Evolutionary conservation across 2,329 filamentous ascomycete genomes (phyloP), one percentile per base, ranked within the genome.

Genomic region (Colletotrichum sp.): DNA sequence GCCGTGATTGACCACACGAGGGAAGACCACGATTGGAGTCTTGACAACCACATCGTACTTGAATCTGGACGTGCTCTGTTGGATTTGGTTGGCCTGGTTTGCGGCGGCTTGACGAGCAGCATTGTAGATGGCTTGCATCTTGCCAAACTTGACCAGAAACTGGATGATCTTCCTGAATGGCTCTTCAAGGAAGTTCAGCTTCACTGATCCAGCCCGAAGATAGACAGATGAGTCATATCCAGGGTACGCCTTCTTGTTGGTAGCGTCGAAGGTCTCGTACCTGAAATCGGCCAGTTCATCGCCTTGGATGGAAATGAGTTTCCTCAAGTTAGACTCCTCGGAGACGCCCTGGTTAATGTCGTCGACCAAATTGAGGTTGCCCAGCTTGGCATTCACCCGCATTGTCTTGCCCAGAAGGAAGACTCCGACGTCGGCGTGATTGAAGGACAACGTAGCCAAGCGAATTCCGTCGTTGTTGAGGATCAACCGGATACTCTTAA

Each of bases 61-160:
- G 87, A 99, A 95, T 78, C 95, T 95, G 81, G 93, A 95, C 1
- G 95, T 95, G 81, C 93, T 96, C 81, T 99, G 94, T 81, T 99
- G 97, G 8, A 99, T 92, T 81, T 98, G 96, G 75, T 92, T 98
- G 12, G 97, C 98, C 84, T 98, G 96, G 77, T 95, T 96, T 52
- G 97, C 95, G 4, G 98, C 97, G 52, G 96, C 98, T 85, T 98
- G 95, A 39, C 98, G 92, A 15, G 98, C 97, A 57, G 97, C 96
- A 82, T 99, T 99, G 88, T 98, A 99, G 69, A 99, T 94, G 26
- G 97, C 96, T 85, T 99, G 97, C 97, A 99, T 99, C 86, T 98
- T 98, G 76, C 98, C 97, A 83, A 99, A 99, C 81, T 99, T 99
- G 83, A 99, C 96, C 59, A 98, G 89, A 84, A 99, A 99, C 79